phyloP scores from a whole-genome alignment of 257 asterid genomes.

The Solanum chiquidenum region DNA sequence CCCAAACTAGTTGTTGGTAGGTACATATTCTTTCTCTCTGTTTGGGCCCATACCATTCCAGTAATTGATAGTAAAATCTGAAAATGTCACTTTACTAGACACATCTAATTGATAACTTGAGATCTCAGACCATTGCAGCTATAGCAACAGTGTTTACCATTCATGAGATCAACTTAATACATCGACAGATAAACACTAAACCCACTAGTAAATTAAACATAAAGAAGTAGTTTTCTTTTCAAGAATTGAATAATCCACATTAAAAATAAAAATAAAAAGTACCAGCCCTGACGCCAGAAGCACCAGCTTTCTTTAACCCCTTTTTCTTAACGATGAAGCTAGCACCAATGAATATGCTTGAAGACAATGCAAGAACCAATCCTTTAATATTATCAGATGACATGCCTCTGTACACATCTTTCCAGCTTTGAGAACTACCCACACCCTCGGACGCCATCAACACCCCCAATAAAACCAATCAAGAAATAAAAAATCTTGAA shows the following conservation, averaged over 20 bases:
- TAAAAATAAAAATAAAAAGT: neutral
- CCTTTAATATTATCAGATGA: constrained; percentile 78
- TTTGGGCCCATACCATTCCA: neutral
- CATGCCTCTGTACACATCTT: constrained; percentile 58
- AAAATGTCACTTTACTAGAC: neutral
- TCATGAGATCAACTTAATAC: neutral
- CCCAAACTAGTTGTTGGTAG: neutral
- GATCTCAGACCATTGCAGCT: neutral
- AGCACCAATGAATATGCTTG: constrained; percentile 75
- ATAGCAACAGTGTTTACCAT: neutral
- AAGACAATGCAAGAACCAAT: constrained; percentile 64
- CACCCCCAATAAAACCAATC: neutral
- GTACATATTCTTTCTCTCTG: neutral
- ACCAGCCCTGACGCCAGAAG: constrained; percentile 84
- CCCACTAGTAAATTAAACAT: neutral
- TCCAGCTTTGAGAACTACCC: constrained; percentile 19
- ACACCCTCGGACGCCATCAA: constrained; percentile 32
- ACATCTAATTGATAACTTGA: neutral
- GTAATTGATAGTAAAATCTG: neutral
- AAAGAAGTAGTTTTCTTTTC: neutral
- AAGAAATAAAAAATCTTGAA: neutral
- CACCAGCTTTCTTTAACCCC: constrained; percentile 81
- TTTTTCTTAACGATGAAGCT: constrained; percentile 93
- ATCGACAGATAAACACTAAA: neutral
- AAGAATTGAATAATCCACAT: neutral